Evolutionary conservation across 345 rosid species (phyloP).

Genomic region (Stellera chamaejasme): DNA sequence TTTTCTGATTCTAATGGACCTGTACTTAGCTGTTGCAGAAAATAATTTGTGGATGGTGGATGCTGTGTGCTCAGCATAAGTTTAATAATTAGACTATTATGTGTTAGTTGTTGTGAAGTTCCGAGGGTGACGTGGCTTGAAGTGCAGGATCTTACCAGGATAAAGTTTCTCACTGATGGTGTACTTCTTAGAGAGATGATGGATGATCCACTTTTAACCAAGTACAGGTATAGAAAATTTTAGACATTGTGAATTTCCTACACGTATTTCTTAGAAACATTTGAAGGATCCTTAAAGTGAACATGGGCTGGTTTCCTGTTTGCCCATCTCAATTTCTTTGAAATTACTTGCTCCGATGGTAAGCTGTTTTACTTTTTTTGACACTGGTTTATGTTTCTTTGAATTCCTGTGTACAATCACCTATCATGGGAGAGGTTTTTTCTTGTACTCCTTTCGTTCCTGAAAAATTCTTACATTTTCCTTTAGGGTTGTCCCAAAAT

Average conservation of each 20-base stretch:
- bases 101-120: neutral
- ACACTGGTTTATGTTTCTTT: no score
- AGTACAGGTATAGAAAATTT: conserved; percentile 57
- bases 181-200: conserved; percentile 94
- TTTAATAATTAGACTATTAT: neutral
- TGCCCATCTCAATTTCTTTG: no score
- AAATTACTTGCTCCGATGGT: no score
- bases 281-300: no score
- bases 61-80: conserved; percentile 1
- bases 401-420: neutral
- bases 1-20: conserved; percentile 5
- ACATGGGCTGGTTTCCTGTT: no score
- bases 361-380: no score
- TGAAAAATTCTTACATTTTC: no score
- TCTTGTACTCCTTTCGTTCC: no score
- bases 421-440: no score
- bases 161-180: conserved; percentile 94
- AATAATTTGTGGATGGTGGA: conserved; percentile 2
- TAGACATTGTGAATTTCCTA: neutral
- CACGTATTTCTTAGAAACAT: no score
- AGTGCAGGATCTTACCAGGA: conserved; percentile 61
- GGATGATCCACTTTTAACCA: conserved; percentile 97
- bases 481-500: no score
- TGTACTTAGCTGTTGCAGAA: conserved; percentile 4
- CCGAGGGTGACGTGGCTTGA: conserved; percentile 19